Conservation (phyloP, 2,329 filamentous ascomycete genomes). For the Cladobotryum protrusum region DNA sequence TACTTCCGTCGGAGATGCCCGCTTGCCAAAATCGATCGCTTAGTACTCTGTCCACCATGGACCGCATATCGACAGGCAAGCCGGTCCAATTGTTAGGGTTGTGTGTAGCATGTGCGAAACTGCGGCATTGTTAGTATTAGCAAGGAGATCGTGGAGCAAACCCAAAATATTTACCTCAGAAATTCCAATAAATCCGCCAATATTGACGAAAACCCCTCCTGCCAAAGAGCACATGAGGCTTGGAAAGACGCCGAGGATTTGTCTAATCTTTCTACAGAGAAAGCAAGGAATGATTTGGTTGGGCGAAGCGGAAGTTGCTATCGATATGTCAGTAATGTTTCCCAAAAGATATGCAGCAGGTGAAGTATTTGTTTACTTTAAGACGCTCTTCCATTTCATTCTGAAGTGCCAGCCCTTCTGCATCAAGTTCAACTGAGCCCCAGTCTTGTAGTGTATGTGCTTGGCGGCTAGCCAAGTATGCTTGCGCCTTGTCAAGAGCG, state of each 20-base stretch:
- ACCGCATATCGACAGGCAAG: constrained; percentile 67
- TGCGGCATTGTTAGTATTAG: constrained; percentile 24
- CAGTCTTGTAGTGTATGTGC: constrained; percentile 78
- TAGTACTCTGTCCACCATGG: constrained; percentile 73
- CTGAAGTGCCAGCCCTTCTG: constrained; percentile 73
- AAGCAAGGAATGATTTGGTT: constrained; percentile 87
- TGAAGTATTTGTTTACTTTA: constrained; percentile 42
- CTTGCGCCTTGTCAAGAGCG: constrained; percentile 71
- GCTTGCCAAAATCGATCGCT: constrained; percentile 98
- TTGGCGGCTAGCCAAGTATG: constrained; percentile 66
- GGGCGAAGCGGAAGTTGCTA: constrained; percentile 71
- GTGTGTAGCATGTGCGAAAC: constrained; percentile 86
- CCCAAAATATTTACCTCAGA: constrained; percentile 48
- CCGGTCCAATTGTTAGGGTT: constrained; percentile 78
- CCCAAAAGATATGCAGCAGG: background rate
- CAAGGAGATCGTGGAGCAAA: constrained; percentile 5
- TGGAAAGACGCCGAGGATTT: constrained; percentile 67
- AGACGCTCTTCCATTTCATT: constrained; percentile 70
- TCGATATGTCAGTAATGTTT: constrained; percentile 9
- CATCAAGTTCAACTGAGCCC: constrained; percentile 70
- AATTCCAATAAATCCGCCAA: constrained; percentile 83
- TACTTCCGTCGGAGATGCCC: constrained; percentile 90
- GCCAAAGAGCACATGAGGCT: constrained; percentile 76
- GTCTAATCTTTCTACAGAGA: constrained; percentile 83
- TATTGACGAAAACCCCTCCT: constrained; percentile 71